Evolutionary conservation across 768 basidiomycete genomes (phyloP), one percentile per base, ranked within the genome.

Genomic region (Amanita jacksonii): DNA sequence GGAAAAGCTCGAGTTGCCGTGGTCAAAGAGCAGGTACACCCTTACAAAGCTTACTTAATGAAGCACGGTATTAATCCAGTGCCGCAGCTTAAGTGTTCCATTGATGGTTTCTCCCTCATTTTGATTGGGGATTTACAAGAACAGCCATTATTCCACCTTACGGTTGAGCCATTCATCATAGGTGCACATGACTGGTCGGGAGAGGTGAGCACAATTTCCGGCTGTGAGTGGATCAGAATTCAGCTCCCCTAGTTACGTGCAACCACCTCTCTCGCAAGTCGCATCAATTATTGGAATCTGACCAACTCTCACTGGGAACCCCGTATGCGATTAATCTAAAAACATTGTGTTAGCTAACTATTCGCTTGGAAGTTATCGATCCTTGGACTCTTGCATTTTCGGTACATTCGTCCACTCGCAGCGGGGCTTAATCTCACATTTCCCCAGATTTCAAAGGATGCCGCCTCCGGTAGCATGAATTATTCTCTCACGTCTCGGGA

Each of bases 221-320:
- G 3, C 5, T 27, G 2, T 31, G 15, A 9, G 33, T 1, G 16
- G 51, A 33, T 47, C 46, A 9, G 37, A 1, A 23, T 19, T 18
- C 33, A n/a, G 9, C 6, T 12, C 18, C 37, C 38, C 32, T 50
- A 97, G 94, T 64, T 98, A 35, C 82, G 84, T 57, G 86, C 89
- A 4, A 80, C 82, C 5, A 85, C 86, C 1, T 81, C 84, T 0
- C 67, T 97, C 54, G 79, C 82, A 18, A 81, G 80, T 2, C 79
- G 82, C 39, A 83, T 96, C 59, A 90, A 81, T 47, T 99, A 96
- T 56, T 99, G 91, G 89, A 99, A 99, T 61, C 62, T 98, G 39
- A 81, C 83, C 18, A 97, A 96, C 57, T 98, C 96, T 38, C 91
- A 98, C 55, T 99, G 96, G 91, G 96, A 98, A 62, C 94, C 96